phyloP scores from a whole-genome alignment of 148 eudicot species.

The Linanthus parryae region DNA sequence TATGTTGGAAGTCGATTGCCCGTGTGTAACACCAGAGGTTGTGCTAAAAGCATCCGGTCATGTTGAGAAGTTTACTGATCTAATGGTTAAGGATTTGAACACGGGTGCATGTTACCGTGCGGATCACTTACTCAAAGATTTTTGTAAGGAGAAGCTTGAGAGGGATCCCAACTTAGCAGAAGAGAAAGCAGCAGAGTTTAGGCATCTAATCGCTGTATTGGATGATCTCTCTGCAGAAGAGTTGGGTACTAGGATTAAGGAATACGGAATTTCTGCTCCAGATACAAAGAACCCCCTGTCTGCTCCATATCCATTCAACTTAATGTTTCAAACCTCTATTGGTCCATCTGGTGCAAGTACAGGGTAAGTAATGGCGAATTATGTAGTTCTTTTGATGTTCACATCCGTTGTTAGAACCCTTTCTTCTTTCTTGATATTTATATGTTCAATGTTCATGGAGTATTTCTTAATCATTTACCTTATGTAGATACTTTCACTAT shows the following conservation, averaged over 20 bases:
- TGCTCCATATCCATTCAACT: conserved; percentile 85
- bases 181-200: conserved; percentile 66
- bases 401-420: not conserved
- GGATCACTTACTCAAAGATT: conserved; percentile 89
- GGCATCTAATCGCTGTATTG: conserved; percentile 69
- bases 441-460: not conserved
- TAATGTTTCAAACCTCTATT: conserved; percentile 95
- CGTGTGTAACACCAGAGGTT: conserved; percentile 94
- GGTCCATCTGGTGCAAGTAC: conserved; percentile 79
- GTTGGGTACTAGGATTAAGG: conserved; percentile 86
- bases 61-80: conserved; percentile 95
- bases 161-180: conserved; percentile 50
- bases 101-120: conserved; percentile 88
- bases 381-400: not conserved
- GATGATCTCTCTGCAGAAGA: conserved; percentile 82
- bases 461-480: not conserved
- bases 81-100: conserved; percentile 94
- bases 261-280: conserved; percentile 76
- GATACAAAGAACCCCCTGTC: conserved; percentile 91
- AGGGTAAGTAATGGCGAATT: conserved; percentile 41
- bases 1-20: conserved; percentile 98
- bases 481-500: not conserved
- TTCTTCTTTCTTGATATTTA: not conserved
- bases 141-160: conserved; percentile 90
- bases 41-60: conserved; percentile 96